These are phyloP conservation scores for Phytophthora chlamydospora DNA, from an alignment of 352 stramenopile genomes.

Conservation along the genomic window DNA sequence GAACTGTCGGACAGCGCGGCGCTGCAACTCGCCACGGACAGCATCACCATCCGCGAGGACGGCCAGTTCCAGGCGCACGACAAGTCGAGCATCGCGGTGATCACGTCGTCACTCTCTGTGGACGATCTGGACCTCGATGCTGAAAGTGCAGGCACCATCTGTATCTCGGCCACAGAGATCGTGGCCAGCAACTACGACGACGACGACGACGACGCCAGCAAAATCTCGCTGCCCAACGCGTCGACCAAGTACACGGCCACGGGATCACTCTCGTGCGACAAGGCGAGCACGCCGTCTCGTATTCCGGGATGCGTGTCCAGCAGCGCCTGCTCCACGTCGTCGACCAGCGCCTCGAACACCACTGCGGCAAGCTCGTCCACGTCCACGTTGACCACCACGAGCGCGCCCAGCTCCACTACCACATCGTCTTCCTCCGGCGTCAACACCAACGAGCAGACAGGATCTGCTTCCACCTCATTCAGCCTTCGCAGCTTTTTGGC, in stretches of 20 bases:
- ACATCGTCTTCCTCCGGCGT: constrained; percentile 15
- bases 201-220: constrained; percentile 19
- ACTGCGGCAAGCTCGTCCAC: not conserved
- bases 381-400: constrained; percentile 3
- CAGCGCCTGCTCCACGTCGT: constrained; percentile 13
- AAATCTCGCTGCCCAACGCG: constrained; percentile 38
- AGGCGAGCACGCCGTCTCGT: constrained; percentile 24
- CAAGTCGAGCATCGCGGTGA: constrained; percentile 26
- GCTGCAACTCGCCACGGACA: constrained; percentile 29
- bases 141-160: constrained; percentile 24
- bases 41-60: constrained; percentile 30
- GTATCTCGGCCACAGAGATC: constrained; percentile 26
- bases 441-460: constrained; percentile 24
- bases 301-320: constrained; percentile 20
- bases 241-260: constrained; percentile 35
- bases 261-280: constrained; percentile 13
- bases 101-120: constrained; percentile 25
- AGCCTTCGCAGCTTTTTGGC: not conserved
- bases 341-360: too few species aligned
- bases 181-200: constrained; percentile 30
- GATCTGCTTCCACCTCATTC: not conserved
- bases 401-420: constrained; percentile 4
- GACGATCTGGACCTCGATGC: constrained; percentile 33
- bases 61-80: constrained; percentile 30
- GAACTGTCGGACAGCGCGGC: constrained; percentile 28